Evolutionary conservation across 257 asterid genomes (phyloP).

Genomic region (Solanum arcanum): DNA sequence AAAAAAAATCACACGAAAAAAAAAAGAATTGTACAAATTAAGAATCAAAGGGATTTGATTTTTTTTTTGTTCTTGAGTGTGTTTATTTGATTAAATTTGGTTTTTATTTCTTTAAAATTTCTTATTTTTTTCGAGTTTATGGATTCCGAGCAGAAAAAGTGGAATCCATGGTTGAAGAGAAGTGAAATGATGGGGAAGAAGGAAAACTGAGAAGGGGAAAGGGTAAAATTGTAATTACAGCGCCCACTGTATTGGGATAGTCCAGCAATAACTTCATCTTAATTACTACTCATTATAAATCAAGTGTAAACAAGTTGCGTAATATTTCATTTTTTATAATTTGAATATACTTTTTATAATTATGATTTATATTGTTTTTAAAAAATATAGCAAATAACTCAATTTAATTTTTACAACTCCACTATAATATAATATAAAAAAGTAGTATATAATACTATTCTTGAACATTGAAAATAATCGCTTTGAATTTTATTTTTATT

Average conservation of each 20-base stretch:
- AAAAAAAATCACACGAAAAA: neutral
- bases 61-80: neutral
- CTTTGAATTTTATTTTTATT: neutral
- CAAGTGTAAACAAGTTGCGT: neutral
- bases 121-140: neutral
- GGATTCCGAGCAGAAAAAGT: conserved; percentile 5
- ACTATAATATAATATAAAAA: neutral
- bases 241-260: neutral
- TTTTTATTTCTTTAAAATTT: neutral
- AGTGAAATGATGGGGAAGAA: neutral
- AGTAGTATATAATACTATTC: neutral
- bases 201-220: neutral
- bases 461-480: neutral
- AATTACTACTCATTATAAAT: neutral
- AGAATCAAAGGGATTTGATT: neutral
- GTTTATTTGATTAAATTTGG: neutral
- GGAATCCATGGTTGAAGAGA: conserved; percentile 1
- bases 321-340: too few species aligned
- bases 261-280: neutral
- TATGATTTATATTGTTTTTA: too few species aligned
- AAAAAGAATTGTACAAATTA: neutral
- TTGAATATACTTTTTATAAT: too few species aligned
- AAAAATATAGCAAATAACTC: neutral
- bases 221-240: neutral
- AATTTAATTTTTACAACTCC: too few species aligned